Base-by-base conservation (phyloP, 139 green algal species). In the Chlorella sp. region DNA sequence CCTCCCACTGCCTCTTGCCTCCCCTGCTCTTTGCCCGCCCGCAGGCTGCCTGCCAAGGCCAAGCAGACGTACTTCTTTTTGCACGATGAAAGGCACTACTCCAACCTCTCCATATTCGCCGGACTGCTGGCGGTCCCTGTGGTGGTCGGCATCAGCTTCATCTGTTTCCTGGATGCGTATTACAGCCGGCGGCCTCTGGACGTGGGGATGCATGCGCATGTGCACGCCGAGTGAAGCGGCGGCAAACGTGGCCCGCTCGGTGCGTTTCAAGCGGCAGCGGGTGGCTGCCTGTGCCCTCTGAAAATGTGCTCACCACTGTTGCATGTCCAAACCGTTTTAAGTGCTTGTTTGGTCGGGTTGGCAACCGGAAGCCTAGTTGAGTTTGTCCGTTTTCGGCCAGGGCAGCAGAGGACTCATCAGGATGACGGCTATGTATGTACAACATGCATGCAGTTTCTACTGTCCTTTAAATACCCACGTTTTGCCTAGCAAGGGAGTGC, bases 41-140 rank as follows among this genome's bases (percentile, higher is more conserved):
- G 60, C 60, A 86, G 78, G 79, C 48, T 86, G 34, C 87, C 78
- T 7, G 79, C 79, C 28, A 60, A 39, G 32, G 34, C 79, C 57
- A 90, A 73, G 64, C 18, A 22, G 15, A 79, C 66, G 3, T 87
- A 86, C 32, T n/a, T 37, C 2, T 85, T 86, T 60, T 77, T 90
- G 24, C 86, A 90, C 21, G 34, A 93, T 19, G 48, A 91, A 32
- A 64, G 68, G 28, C 57, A 92, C 0, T 91, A 90, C 60, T 84
- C 80, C 11, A 87, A 93, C 68, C 64, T 93, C 30, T 66, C 87
- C 12, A 39, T 93, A 28, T 83, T 93, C 34, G 87, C 80, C 1
- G 85, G 73, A 11, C 37, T 92, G 71, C 73, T 92, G 89, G 71
- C 83, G 37, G 76, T 89, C 28, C 89, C 89, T 16, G 79, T 93